Evolutionary conservation across 768 basidiomycete species (phyloP).

Genomic region (Rhodosporidiobolus odoratus): DNA sequence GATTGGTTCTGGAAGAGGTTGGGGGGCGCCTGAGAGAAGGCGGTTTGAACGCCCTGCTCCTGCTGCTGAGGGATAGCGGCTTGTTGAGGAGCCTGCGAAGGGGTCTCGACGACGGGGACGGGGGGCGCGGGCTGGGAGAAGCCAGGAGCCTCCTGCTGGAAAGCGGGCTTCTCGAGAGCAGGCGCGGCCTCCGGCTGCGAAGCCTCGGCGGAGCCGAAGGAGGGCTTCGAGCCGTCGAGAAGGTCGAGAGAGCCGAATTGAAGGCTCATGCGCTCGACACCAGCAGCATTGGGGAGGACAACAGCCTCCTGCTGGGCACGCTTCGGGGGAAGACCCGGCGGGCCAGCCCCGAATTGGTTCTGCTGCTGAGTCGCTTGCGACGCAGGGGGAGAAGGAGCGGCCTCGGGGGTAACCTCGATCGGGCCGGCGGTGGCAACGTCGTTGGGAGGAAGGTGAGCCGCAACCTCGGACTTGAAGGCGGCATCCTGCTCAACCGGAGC

Average conservation of each 20-base stretch:
- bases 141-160: background rate
- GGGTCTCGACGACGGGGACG: slow-evolving; percentile 10
- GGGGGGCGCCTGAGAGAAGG: slow-evolving; percentile 17
- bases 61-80: slow-evolving; percentile 1
- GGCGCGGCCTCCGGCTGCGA: background rate
- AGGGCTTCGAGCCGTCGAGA: slow-evolving; percentile 27
- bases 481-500: slow-evolving; percentile 15
- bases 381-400: background rate
- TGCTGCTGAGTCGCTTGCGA: background rate
- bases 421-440: slow-evolving; percentile 39
- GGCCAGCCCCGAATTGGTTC: slow-evolving; percentile 26
- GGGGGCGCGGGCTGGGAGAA: background rate
- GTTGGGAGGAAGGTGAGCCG: slow-evolving; percentile 37
- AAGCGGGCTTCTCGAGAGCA: background rate
- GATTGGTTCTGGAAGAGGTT: slow-evolving; percentile 23
- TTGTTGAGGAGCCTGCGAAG: slow-evolving; percentile 19
- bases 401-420: slow-evolving; percentile 27
- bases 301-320: slow-evolving; percentile 39
- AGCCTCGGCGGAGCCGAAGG: slow-evolving; percentile 16
- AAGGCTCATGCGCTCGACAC: slow-evolving; percentile 37
- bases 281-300: slow-evolving; percentile 26
- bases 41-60: slow-evolving; percentile 22
- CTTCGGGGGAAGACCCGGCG: slow-evolving; percentile 35
- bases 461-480: slow-evolving; percentile 32
- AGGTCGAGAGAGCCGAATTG: slow-evolving; percentile 40